Base-by-base conservation (phyloP, 169 alveolate genomes). In the Amoebophrya sp. region DNA sequence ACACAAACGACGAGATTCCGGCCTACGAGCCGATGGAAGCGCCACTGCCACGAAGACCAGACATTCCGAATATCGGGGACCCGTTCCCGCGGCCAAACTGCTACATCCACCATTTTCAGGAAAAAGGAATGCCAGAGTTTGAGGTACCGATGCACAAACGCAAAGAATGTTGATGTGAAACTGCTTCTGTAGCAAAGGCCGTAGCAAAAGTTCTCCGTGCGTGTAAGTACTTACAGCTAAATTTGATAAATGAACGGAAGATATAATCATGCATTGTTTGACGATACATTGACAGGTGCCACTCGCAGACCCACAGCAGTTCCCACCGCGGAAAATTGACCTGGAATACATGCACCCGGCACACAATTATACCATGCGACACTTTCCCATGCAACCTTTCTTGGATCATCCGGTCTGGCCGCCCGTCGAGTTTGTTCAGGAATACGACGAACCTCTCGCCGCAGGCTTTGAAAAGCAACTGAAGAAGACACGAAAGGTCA, bases 371-470 rank as follows among this genome's bases (percentile, higher is more conserved):
- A 66, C 38, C 10, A 25, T 66, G 83, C 29, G 35, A 7, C 83
- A 66, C 35, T 66, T 66, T 25, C 83, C 83, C 32, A 66, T 66
- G 83, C 38, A 25, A 1, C 83, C 83, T 2, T 66, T 66, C 18
- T 66, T 66, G 83, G 83, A 66, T 66, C 83, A 66, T 25, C 83
- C 83, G 39, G 83, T 66, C 32, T 66, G 83, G 83, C 83, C 83
- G 35, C 83, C 83, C 35, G 83, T 66, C 10, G 83, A 66, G 35
- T 66, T 66, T 25, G 83, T 66, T 2, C 83, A 66, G 35, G 83
- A 66, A 25, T 66, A 66, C 83, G 83, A 66, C 83, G 83, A 66
- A 0, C 83, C 83, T 0, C 38, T 66, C 83, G 35, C 83, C 83
- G 35, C 12, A 3, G 83, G 83, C 83, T 66, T 66, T 25, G 83